Evolutionary conservation across 1,284 basidiomycete genomes (phyloP).

Genomic region (Termitomyces sp.): DNA sequence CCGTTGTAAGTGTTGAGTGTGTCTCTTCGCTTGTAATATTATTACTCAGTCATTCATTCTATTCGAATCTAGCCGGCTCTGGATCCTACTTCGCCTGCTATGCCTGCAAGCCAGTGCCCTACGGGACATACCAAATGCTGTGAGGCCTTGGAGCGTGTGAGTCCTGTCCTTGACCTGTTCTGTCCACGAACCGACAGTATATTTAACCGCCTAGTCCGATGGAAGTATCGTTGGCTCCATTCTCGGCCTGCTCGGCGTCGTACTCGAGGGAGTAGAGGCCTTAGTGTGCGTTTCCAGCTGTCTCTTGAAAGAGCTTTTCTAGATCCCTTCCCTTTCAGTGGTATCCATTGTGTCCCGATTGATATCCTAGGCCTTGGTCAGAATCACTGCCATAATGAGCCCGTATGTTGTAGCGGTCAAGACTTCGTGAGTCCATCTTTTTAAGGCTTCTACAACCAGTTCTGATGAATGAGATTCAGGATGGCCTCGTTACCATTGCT

Average conservation of each 20-base stretch:
- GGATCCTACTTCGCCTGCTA: slow-evolving; percentile 12
- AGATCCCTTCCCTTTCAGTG: slow-evolving; percentile 14
- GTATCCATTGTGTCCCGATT: slow-evolving; percentile 28
- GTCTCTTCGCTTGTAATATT: background rate
- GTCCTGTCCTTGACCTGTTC: background rate
- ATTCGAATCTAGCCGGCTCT: slow-evolving; percentile 15
- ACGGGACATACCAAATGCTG: slow-evolving; percentile 27
- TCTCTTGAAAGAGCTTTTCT: background rate
- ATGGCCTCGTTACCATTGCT: slow-evolving; percentile 33
- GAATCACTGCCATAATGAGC: slow-evolving; percentile 25
- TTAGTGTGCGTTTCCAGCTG: slow-evolving; percentile 18
- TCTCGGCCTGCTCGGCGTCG: slow-evolving; percentile 25
- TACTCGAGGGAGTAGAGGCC: slow-evolving; percentile 22
- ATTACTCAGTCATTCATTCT: background rate
- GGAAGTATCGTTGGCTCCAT: slow-evolving; percentile 17
- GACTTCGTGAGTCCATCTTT: slow-evolving; percentile 27
- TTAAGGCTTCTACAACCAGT: background rate
- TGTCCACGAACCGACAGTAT: background rate
- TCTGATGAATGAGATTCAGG: slow-evolving; percentile 16
- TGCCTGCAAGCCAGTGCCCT: slow-evolving; percentile 27
- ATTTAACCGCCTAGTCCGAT: slow-evolving; percentile 23
- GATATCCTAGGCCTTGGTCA: slow-evolving; percentile 27
- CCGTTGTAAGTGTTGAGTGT: slow-evolving; percentile 11
- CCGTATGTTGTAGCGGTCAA: slow-evolving; percentile 38
- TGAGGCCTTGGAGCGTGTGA: slow-evolving; percentile 23